phyloP scores from a whole-genome alignment of 768 basidiomycete genomes.

The Exidia glandulosa region DNA sequence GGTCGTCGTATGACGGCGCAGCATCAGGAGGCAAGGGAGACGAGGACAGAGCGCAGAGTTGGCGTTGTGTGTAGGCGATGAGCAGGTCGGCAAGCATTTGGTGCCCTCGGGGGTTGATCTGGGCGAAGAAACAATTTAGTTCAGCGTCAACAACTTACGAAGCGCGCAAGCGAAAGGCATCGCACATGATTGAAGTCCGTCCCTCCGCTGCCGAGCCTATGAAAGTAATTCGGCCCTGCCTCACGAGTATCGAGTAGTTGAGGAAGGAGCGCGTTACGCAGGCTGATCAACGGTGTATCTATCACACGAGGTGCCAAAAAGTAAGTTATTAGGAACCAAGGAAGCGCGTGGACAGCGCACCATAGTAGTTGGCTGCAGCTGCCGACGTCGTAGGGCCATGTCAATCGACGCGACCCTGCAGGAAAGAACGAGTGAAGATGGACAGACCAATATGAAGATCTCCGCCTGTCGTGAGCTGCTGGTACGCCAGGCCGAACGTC shows the following conservation, averaged over 20 bases:
- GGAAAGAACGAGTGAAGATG: no score
- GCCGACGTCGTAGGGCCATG: no score
- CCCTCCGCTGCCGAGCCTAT: neutral
- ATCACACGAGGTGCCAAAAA: neutral
- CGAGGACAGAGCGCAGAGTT: conserved; percentile 4
- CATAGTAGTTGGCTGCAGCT: no score
- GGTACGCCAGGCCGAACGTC: conserved; percentile 3
- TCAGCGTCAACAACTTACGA: neutral
- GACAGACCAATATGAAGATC: conserved; percentile 6
- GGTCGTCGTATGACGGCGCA: neutral
- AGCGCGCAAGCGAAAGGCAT: neutral
- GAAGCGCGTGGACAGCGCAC: neutral
- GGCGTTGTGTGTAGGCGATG: conserved; percentile 4
- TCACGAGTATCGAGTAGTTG: neutral
- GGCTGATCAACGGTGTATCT: conserved; percentile 4
- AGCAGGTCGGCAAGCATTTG: conserved; percentile 4
- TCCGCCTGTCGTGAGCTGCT: conserved; percentile 3
- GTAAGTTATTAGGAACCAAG: neutral
- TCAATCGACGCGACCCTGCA: no score
- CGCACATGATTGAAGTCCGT: conserved; percentile 5
- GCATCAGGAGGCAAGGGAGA: neutral
- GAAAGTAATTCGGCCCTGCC: conserved; percentile 2
- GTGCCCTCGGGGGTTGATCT: conserved; percentile 1
- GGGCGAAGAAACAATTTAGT: no score
- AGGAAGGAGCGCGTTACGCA: conserved; percentile 4